phyloP scores from a whole-genome alignment of 108 stramenopile genomes.

The Stephanodiscus triporus region DNA sequence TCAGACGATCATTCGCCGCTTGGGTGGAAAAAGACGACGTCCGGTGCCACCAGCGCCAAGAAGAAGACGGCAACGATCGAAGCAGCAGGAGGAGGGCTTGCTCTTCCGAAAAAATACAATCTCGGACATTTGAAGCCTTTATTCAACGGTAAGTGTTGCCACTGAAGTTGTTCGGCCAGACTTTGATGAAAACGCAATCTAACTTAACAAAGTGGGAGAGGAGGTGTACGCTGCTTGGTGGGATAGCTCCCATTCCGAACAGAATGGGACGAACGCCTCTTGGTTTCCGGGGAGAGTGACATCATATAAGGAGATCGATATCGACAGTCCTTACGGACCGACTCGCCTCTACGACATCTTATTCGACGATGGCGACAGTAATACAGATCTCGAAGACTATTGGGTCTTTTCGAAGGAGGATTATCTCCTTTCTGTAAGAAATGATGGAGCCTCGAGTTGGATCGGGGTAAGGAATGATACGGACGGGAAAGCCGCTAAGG shows the following conservation, averaged over 20 bases:
- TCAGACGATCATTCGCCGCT: not conserved
- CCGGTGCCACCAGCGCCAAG: not conserved
- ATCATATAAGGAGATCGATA: not conserved
- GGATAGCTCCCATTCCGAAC: not conserved
- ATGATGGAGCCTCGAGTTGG: not conserved
- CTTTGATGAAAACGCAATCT: not conserved
- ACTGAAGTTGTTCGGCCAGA: not conserved
- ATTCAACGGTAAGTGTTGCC: not conserved
- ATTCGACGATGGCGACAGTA: slow-evolving; percentile 4
- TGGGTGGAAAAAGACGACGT: not conserved
- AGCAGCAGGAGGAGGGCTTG: not conserved
- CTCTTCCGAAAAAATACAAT: not conserved
- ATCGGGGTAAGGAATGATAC: not conserved
- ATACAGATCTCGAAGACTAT: not conserved
- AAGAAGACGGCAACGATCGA: not conserved
- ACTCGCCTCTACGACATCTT: not conserved
- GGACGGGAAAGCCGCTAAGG: not conserved
- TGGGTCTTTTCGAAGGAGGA: slow-evolving; percentile 10
- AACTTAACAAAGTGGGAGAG: not conserved
- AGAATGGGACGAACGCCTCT: not conserved
- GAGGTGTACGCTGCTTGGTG: slow-evolving; percentile 7
- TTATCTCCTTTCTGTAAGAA: not conserved
- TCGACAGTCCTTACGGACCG: slow-evolving; percentile 12
- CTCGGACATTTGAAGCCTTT: slow-evolving; percentile 10
- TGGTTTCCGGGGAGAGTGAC: slow-evolving; percentile 3